Base-by-base conservation (phyloP, 305 asterid genomes). In the Fraxinus velutina region DNA sequence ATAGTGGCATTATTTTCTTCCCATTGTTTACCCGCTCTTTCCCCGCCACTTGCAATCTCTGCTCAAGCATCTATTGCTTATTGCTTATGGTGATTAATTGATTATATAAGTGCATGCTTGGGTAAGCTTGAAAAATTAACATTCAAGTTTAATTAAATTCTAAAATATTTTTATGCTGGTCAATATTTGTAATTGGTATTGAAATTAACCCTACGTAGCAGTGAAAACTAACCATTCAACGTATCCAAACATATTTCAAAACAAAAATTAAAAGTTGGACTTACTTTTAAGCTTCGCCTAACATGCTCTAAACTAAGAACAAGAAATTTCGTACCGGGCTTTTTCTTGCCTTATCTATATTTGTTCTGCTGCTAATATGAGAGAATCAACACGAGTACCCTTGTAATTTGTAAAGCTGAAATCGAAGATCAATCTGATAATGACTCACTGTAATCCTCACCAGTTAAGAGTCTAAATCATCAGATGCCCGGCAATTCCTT, bases 111-210 rank as follows among this genome's bases (percentile, higher is more conserved):
- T 55, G 66, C 66, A 55, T 6, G 66, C 66, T 17, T 55, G 66
- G 66, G 66, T 55, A 55, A 17, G 66, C 66, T 55, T 55, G 66
- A 55, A 17, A 55, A 55, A n/a, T 55, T 78, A 84, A 44, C 21
- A 17, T 57, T 19, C 68, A 57, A 57, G 13, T 57, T 57, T 2
- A 19, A 57, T 19, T 57, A 57, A 57, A 57, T 57, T 57, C 29
- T 57, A 57, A 57, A 57, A 17, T 57, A 19, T 57, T 57, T 57
- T 6, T 57, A 17, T 19, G 68, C 29, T 19, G 68, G 68, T 57
- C 68, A 19, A 19, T 1, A 19, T 57, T 60, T 21, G 13, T 19
- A 17, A 55, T 17, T 55, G 27, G 27, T 17, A 17, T 55, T 55
- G 66, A 17, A 5, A 17, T 17, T 55, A 52, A n/a, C 22, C 62